phyloP scores from a whole-genome alignment of 2,329 filamentous ascomycete species.

The Pestalotiopsis sp. region DNA sequence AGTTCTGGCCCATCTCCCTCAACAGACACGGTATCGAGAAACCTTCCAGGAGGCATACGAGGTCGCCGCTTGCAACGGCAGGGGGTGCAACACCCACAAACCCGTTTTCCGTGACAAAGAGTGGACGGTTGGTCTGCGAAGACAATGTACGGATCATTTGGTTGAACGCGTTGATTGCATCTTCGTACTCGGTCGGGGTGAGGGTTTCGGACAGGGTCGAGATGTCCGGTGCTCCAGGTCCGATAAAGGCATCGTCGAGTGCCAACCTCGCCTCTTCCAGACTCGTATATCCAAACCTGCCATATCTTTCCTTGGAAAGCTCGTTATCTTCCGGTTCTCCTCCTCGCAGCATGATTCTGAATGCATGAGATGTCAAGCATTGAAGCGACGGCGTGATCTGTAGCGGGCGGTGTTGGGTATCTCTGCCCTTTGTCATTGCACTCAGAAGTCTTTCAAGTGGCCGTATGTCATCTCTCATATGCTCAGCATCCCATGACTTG shows the following conservation, averaged over 20 bases:
- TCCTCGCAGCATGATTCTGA: neutral
- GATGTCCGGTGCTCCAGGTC: neutral
- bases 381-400: neutral
- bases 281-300: neutral
- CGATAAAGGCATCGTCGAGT: slow-evolving; percentile 2
- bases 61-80: neutral
- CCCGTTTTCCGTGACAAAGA: neutral
- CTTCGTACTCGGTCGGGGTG: neutral
- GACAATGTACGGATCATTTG: neutral
- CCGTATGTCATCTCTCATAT: neutral
- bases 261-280: neutral
- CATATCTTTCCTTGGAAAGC: neutral
- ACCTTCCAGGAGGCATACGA: slow-evolving; percentile 8
- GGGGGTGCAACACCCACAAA: slow-evolving; percentile 4
- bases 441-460: neutral
- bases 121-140: neutral
- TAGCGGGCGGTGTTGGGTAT: neutral
- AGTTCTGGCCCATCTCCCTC: neutral
- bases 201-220: neutral
- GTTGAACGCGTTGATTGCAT: neutral
- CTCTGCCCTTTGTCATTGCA: slow-evolving; percentile 1
- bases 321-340: neutral
- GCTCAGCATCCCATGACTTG: neutral
- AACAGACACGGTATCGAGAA: slow-evolving; percentile 3
- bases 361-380: neutral